Evolutionary conservation across 2,329 filamentous ascomycete genomes (phyloP), one percentile per base, ranked within the genome.

Genomic region (Simplicillium sp.): DNA sequence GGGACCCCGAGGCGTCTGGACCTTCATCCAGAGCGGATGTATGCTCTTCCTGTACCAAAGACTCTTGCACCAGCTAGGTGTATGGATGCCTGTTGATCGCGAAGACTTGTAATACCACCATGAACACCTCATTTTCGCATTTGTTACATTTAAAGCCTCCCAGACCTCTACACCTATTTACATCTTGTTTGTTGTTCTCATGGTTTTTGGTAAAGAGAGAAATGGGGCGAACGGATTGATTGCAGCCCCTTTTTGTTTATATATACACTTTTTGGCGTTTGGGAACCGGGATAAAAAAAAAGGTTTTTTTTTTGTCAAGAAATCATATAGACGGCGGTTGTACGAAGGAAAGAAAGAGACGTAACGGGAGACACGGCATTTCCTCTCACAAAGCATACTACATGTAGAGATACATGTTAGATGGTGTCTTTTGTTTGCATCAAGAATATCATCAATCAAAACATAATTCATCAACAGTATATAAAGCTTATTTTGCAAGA

Each of bases 31-130:
- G 67, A 95, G 86, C 55, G 86, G 89, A 34, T 94, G 87, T 49
- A 97, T 97, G 90, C 70, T 97, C 57, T 89, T 97, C 52, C 70
- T 96, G 59, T 97, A 97, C 61, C 90, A 97, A 66, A 84, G 82
- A 45, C 69, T 97, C 42, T 65, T 97, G 56, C 81, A 84, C 54
- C 78, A 82, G 62, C 73, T 97, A 49, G 84, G 89, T 42, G 50
- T 61, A 33, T 65, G 65, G 57, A 52, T 54, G 44, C 62, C 61
- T 3, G 40, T 49, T 12, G 60, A 61, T 42, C 46, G 41, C 7
- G 41, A 59, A 35, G 36, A 42, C 25, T 33, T 46, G 14, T 52
- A 40, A 46, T 8, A 37, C 42, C 51, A 37, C 42, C 51, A 44
- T 56, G 52, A 42, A 29, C 33, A 38, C 32, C 14, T 36, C 37